Percentiles rank a stretch among this genome's conserved stretches.
These are phyloP conservation scores for Beauveria australis DNA, from an alignment of 2,329 filamentous ascomycete genomes.

Conservation along the genomic window DNA sequence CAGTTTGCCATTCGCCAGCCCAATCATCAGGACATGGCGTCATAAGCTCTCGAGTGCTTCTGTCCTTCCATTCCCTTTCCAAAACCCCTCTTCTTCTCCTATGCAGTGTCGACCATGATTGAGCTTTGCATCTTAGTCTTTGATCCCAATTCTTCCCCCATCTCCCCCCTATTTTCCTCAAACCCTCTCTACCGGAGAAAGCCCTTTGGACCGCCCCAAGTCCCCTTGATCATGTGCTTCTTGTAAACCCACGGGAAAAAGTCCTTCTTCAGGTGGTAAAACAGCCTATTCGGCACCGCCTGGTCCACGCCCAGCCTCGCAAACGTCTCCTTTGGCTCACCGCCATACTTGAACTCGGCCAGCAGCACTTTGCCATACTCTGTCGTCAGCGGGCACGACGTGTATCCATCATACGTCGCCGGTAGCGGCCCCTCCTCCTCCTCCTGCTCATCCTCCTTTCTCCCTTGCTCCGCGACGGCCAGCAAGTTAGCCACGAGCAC, in stretches of 20 bases:
- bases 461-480: constrained; percentile 14
- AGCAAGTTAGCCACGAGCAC: constrained; percentile 43
- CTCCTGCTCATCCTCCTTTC: neutral
- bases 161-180: no score
- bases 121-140: no score
- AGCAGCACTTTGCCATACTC: constrained; percentile 56
- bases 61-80: rapidly evolving
- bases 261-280: constrained; percentile 57
- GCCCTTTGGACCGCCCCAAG: constrained; percentile 53
- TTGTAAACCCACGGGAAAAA: constrained; percentile 62
- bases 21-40: no score
- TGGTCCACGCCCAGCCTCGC: constrained; percentile 49
- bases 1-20: no score
- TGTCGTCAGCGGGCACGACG: constrained; percentile 45
- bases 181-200: constrained; percentile 19
- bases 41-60: no score
- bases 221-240: constrained; percentile 52
- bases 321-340: constrained; percentile 56
- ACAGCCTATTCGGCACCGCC: constrained; percentile 42
- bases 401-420: constrained; percentile 44
- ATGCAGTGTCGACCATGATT: no score
- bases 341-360: constrained; percentile 58
- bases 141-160: no score
- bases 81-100: no score
- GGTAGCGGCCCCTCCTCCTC: constrained; percentile 25